Evolutionary conservation across 495 filamentous ascomycete species (phyloP), one percentile per base, ranked within the genome.

Genomic region (Aspergillus bridgeri): DNA sequence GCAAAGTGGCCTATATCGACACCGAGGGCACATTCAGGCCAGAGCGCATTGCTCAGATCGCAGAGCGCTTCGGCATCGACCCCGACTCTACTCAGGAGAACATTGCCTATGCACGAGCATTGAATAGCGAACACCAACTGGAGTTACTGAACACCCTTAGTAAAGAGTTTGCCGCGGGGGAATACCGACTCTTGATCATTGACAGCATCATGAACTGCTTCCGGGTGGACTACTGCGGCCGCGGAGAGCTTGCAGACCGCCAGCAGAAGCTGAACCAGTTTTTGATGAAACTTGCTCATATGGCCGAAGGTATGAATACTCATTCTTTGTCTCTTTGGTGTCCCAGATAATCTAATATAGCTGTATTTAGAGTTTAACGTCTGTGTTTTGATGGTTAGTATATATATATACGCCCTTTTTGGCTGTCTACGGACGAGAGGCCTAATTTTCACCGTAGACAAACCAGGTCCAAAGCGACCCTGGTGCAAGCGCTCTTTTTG

Each of bases 401-500:
- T n/a, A 11, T 27, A n/a, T n/a, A n/a, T n/a, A n/a, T n/a, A n/a
- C n/a, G n/a, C n/a, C 49, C 22, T 18, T 44, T 13, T 25, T 25
- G n/a, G n/a, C 42, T 4, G 13, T 19, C 33, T 20, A 13, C 3
- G 7, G 11, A 51, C 4, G 48, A 21, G n/a, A 42, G 23, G 20
- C 54, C 47, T 24, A 42, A 42, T 18, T 38, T 24, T 54, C 19
- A 55, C 27, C 49, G 21, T 20, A 88, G 86, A 92, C 89, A 22
- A 92, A 91, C 58, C 89, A 92, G 71, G 89, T 92, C 46, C 87
- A 90, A 72, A 87, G 83, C 51, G 89, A 91, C 59, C 89, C 89
- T n/a, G 88, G 89, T 57, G 89, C 89, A 2, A 89, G 80, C 70
- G 85, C 88, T 33, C 78, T 92, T n/a, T 92, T 92, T 56, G 85